phyloP scores from a whole-genome alignment of 305 asterid genomes.

The Ajuga reptans region DNA sequence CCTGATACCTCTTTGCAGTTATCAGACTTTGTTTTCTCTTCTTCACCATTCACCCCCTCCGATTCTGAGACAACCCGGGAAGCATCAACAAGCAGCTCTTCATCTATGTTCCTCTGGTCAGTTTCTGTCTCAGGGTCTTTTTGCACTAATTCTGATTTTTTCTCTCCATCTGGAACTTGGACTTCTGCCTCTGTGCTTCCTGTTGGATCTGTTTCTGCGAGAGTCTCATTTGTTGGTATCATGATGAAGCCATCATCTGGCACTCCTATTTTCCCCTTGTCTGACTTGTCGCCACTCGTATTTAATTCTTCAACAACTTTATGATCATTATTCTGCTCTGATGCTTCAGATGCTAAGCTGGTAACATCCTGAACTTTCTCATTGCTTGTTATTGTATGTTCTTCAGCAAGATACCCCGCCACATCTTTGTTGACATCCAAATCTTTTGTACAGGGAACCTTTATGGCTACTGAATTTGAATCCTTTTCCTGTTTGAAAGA shows the following conservation, averaged over 20 bases:
- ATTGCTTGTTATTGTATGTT: slow-evolving; percentile 13
- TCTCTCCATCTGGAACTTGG: slow-evolving; percentile 20
- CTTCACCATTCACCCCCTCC: slow-evolving; percentile 11
- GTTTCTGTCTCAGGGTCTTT: slow-evolving; percentile 1
- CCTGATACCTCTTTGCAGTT: slow-evolving; percentile 16
- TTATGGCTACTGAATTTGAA: slow-evolving; percentile 4
- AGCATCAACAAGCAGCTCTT: slow-evolving; percentile 17
- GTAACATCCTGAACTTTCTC: slow-evolving; percentile 23
- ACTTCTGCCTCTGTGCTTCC: slow-evolving; percentile 17
- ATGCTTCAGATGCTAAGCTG: slow-evolving; percentile 27
- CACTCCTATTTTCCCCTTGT: slow-evolving; percentile 17
- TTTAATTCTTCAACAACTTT: slow-evolving; percentile 13
- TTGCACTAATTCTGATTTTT: slow-evolving; percentile 17
- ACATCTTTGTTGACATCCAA: neutral
- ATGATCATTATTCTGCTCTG: slow-evolving; percentile 18
- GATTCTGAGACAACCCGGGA: slow-evolving; percentile 22
- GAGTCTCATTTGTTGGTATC: slow-evolving; percentile 20
- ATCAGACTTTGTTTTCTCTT: slow-evolving; percentile 12
- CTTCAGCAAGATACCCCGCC: slow-evolving; percentile 15
- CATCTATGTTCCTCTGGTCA: slow-evolving; percentile 17
- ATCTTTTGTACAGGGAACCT: slow-evolving; percentile 9
- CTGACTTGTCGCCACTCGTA: slow-evolving; percentile 20
- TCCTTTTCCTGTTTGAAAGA: slow-evolving; percentile 27
- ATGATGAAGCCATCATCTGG: slow-evolving; percentile 19
- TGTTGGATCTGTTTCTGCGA: slow-evolving; percentile 18